Evolutionary conservation across 495 filamentous ascomycete genomes (phyloP).

Genomic region (Entonaema liquescens): DNA sequence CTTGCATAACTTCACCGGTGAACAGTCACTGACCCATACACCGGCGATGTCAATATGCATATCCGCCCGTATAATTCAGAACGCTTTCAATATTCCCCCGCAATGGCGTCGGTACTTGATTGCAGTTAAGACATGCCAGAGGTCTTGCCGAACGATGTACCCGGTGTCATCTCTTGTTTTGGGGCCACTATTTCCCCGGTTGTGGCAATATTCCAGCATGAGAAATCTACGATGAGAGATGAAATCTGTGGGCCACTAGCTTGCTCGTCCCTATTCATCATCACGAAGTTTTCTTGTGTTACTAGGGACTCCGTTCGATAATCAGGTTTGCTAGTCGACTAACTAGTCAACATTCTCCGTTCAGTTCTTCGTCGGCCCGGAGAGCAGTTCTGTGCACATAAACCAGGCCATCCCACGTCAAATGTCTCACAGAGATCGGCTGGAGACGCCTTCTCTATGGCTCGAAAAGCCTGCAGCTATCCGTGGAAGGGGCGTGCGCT

Average conservation of each 20-base stretch:
- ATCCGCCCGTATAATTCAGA: conserved; percentile 1
- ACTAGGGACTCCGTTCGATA: conserved; percentile 23
- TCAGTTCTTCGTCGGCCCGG: conserved; percentile 19
- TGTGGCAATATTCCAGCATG: background rate
- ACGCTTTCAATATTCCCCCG: conserved; percentile 20
- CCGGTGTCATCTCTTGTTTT: conserved; percentile 24
- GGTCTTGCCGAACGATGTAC: conserved; percentile 18
- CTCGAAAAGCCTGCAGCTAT: conserved; percentile 35
- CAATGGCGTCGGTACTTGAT: conserved; percentile 19
- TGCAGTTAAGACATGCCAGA: conserved; percentile 31
- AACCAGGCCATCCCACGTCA: conserved; percentile 29
- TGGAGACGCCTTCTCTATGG: conserved; percentile 35
- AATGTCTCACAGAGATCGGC: conserved; percentile 40
- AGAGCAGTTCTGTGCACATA: conserved; percentile 31
- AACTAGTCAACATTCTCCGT: conserved; percentile 5
- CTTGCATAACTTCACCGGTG: background rate
- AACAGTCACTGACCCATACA: background rate
- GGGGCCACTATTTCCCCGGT: conserved; percentile 11
- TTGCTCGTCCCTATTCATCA: background rate
- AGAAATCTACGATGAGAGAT: background rate
- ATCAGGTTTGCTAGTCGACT: conserved; percentile 24
- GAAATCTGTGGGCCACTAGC: background rate
- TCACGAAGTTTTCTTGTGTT: conserved; percentile 16
- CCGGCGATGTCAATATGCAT: background rate
- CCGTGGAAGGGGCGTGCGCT: conserved; percentile 27